Evolutionary conservation across 2,329 filamentous ascomycete species (phyloP), one percentile per base, ranked within the genome.

Genomic region (Zymoseptoria crescenta): DNA sequence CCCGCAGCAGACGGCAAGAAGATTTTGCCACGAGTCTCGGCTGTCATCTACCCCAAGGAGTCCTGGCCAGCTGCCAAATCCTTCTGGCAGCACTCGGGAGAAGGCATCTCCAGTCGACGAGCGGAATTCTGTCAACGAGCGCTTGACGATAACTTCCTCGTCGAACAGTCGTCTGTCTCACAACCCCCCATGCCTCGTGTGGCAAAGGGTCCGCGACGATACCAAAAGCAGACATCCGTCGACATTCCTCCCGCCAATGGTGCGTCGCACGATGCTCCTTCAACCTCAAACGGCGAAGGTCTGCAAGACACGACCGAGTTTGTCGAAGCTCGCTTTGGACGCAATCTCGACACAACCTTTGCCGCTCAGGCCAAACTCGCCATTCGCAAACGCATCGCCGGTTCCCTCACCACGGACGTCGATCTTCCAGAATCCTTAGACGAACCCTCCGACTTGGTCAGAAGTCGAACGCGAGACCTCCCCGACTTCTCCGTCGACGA

Each of bases 81-180:
- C 68, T 96, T 96, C 69, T 99, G 94, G 94, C 94, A 97, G 73
- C 94, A 99, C 73, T 88, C 89, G 0, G 94, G 94, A 20, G 92
- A 96, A 62, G 94, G 94, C 16, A 81, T 96, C 13, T 96, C 92
- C 0, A 96, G 92, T 72, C 86, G 94, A 54, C 84, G 91, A 49
- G 92, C 91, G 35, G 93, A 96, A 71, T 96, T 96, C 73, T 96
- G 89, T 70, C 85, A 91, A 61, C 79, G 82, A 49, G 81, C 93
- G 1, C 83, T 95, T 63, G 81, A 82, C 45, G 86, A 93, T 62
- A 86, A 86, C 0, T 77, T 88, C 49, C 77, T 89, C 54, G 78
- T 83, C 2, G 79, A 85, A 56, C 72, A 74, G 13, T 75, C 72
- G 55, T 73, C 70, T 54, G 62, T 74, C 21, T 65, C 70, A 2